phyloP scores from a whole-genome alignment of 768 basidiomycete genomes.

The Cystobasidium tubakii region DNA sequence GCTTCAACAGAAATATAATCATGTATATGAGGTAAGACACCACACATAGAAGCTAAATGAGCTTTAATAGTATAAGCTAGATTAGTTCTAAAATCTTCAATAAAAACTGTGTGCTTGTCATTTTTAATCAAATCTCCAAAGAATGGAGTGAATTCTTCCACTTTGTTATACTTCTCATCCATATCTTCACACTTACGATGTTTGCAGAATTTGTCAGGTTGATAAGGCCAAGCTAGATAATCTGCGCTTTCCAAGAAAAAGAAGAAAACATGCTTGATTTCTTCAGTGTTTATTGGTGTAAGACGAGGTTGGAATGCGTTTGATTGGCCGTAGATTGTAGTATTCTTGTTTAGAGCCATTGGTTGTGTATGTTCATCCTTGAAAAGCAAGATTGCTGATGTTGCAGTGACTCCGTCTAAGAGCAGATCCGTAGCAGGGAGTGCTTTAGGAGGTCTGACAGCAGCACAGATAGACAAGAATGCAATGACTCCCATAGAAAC shows the following conservation, averaged over 20 bases:
- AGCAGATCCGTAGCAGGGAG: constrained; percentile 18
- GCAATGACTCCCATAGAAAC: neutral
- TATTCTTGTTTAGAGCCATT: neutral
- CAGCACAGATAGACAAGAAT: neutral
- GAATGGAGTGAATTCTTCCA: constrained; percentile 19
- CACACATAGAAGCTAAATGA: constrained; percentile 14
- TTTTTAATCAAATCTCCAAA: constrained; percentile 6
- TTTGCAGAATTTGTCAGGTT: constrained; percentile 17
- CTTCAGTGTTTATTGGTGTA: neutral
- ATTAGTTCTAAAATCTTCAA: constrained; percentile 21
- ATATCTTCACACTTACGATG: constrained; percentile 18
- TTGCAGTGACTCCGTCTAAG: neutral
- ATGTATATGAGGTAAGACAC: neutral
- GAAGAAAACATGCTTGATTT: constrained; percentile 28
- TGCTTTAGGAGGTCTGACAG: neutral
- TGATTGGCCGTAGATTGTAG: constrained; percentile 12
- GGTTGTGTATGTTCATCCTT: neutral
- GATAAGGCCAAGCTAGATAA: constrained; percentile 20
- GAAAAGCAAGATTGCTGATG: neutral
- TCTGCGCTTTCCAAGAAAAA: constrained; percentile 16
- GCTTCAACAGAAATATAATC: constrained; percentile 9
- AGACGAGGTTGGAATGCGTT: constrained; percentile 15
- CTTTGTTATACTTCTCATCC: neutral
- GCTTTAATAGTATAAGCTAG: constrained; percentile 25
- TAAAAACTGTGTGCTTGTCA: constrained; percentile 10